Percentiles rank a stretch among this genome's conserved stretches.
phyloP scores from a whole-genome alignment of 108 stramenopile genomes.

The Aurantiochytrium sp. region DNA sequence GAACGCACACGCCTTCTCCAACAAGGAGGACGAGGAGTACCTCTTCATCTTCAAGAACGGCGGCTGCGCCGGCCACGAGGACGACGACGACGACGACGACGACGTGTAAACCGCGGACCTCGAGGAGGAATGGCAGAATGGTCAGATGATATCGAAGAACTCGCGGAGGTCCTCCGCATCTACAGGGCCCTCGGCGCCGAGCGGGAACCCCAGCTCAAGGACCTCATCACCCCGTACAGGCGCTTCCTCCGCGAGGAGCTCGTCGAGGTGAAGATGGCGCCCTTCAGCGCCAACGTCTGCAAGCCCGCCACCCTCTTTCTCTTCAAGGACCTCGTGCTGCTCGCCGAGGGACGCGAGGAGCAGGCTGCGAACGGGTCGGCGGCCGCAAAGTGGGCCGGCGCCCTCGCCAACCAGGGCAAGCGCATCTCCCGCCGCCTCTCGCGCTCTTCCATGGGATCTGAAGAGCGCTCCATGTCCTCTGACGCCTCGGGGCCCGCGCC shows the following conservation, averaged over 20 bases:
- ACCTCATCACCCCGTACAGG: background rate
- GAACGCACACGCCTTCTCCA: too few relatives aligned
- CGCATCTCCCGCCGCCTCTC: background rate
- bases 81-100: too few relatives aligned
- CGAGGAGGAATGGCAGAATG: conserved; percentile 17
- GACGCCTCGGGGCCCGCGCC: background rate
- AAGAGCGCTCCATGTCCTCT: background rate
- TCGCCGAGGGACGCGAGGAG: background rate
- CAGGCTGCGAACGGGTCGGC: background rate
- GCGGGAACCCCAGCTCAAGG: background rate
- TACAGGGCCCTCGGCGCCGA: conserved; percentile 12
- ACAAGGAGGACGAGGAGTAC: too few relatives aligned
- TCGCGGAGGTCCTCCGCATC: background rate
- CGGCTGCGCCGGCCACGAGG: too few relatives aligned
- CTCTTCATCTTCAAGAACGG: too few relatives aligned
- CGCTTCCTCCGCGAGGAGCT: background rate
- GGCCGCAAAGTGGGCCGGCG: background rate
- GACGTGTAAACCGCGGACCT: too few relatives aligned
- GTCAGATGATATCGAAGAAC: background rate
- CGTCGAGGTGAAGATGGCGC: background rate
- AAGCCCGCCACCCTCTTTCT: background rate
- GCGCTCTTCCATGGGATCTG: background rate
- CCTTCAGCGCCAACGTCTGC: background rate
- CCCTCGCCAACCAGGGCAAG: background rate
- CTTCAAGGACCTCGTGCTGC: background rate